Evolutionary conservation across 2,329 filamentous ascomycete genomes (phyloP), one percentile per base, ranked within the genome.

Genomic region (Fusarium domesticum): DNA sequence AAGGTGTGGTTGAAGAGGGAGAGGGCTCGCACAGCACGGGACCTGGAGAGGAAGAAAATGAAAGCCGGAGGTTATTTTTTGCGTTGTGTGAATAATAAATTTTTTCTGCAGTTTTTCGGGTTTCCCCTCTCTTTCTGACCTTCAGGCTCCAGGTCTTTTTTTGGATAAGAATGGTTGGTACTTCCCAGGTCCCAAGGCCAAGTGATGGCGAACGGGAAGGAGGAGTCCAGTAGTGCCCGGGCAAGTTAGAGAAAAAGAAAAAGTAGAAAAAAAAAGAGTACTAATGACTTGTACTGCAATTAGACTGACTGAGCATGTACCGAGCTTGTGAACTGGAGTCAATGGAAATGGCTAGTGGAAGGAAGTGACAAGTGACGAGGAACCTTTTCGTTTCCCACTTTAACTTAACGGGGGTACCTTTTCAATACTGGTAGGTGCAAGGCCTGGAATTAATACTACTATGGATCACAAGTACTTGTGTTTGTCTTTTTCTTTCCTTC

Each of bases 11-110:
- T 56, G 51, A 51, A 48, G 47, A 50, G 43, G n/a, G 44, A 48
- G 50, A 62, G 59, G 56, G 56, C 23, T 28, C 23, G 23, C 54
- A 59, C 57, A 46, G 46, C 50, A 59, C 52, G 50, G 46, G 45
- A 57, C 57, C 47, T 46, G 47, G 35, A 40, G 45, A 53, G 44
- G 51, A 28, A 53, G 53, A 56, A 64, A 63, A 60, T 47, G 50
- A 53, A 57, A 50, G 51, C 44, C 59, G 56, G 54, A 63, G 59
- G 59, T 60, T 65, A 59, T 60, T 64, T 63, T 65, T 66, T 63
- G 58, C 61, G 58, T 67, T 69, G 60, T 67, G 65, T 65, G 65
- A 66, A 64, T 59, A 68, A 67, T 66, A 68, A 69, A 69, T 67
- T 69, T 69, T 70, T 65, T 59, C 62, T 53, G 39, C 36, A 42